Evolutionary conservation across 1,139 yeast genomes (phyloP), one percentile per base, ranked within the genome.

Genomic region (Blastobotrys malaysiensis): DNA sequence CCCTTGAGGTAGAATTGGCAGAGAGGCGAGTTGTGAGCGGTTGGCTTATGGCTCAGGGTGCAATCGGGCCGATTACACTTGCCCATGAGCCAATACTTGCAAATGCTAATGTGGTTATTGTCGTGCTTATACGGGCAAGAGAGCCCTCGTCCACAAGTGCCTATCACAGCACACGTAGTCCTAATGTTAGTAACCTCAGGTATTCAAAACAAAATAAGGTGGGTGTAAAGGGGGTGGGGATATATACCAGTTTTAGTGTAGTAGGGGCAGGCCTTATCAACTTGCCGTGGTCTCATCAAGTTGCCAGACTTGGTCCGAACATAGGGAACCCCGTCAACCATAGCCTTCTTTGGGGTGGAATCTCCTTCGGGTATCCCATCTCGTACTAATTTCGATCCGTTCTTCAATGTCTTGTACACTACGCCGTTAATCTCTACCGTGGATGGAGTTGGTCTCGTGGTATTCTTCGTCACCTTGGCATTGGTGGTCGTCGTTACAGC

Each of bases 1-100:
- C 78, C 81, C 9, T 70, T 69, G 45, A 78, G 69, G 61, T 69
- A 81, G 65, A 78, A 85, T 24, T 71, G 73, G 64, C 96, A 87
- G 43, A 80, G 63, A 9, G 95, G 90, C 1, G 88, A 76, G 65
- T 86, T 87, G 67, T 74, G 79, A 58, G 84, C 83, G 45, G 76
- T 75, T 5, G 84, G 78, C 2, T 65, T 67, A 67, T 87, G 95
- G 31, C 83, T 80, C 24, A 82, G 68, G 13, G 73, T 68, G 65
- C 95, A 88, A 21, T 75, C 64, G n/a, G 70, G 66, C 46, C 73
- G 73, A 20, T 61, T 59, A 64, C 95, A 87, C 48, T 70, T 70
- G 9, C 77, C 79, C 45, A 68, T 70, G 49, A 82, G 68, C 55
- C 66, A 77, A 26, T 69, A 72, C 36, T 79, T 78, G 67, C 95